Conservation (phyloP, 1,284 basidiomycete species). For the Puccinia horiana region DNA sequence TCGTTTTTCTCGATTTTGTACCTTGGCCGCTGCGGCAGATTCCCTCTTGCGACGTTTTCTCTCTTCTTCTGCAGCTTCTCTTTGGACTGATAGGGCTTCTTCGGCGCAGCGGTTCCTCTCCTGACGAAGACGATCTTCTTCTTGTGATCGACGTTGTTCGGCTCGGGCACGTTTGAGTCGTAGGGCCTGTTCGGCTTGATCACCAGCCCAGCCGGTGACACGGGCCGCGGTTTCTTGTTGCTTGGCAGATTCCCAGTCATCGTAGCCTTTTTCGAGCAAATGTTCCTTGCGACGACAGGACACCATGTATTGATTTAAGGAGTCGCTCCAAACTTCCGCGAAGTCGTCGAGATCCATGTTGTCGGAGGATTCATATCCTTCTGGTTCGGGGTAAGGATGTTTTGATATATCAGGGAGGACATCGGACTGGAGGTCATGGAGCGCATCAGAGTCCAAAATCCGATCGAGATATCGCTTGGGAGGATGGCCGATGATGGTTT, state of each 20-base stretch:
- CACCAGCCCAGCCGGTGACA: slow-evolving; percentile 45
- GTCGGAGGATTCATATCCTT: slow-evolving; percentile 48
- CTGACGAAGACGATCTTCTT: slow-evolving; percentile 39
- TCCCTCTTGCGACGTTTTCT: slow-evolving; percentile 38
- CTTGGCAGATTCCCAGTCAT: slow-evolving; percentile 37
- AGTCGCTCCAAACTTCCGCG: slow-evolving; percentile 48
- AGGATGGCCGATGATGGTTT: neutral
- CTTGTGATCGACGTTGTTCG: slow-evolving; percentile 34
- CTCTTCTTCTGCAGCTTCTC: slow-evolving; percentile 37
- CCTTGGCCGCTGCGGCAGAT: slow-evolving; percentile 22
- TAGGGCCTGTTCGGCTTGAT: slow-evolving; percentile 37
- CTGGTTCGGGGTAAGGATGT: slow-evolving; percentile 45
- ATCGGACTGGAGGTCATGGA: slow-evolving; percentile 22
- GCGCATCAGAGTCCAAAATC: slow-evolving; percentile 33
- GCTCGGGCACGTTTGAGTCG: slow-evolving; percentile 18
- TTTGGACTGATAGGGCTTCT: slow-evolving; percentile 24
- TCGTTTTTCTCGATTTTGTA: slow-evolving; percentile 31
- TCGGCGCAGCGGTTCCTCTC: slow-evolving; percentile 30
- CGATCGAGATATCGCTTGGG: slow-evolving; percentile 45
- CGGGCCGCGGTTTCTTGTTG: slow-evolving; percentile 33
- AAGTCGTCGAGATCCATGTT: slow-evolving; percentile 48
- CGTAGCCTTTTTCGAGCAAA: slow-evolving; percentile 29
- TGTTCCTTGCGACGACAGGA: slow-evolving; percentile 46
- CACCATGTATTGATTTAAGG: slow-evolving; percentile 47
- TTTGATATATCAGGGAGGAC: slow-evolving; percentile 29